Base-by-base conservation (phyloP, 2,329 filamentous ascomycete species). In the Fusarium euwallaceae region DNA sequence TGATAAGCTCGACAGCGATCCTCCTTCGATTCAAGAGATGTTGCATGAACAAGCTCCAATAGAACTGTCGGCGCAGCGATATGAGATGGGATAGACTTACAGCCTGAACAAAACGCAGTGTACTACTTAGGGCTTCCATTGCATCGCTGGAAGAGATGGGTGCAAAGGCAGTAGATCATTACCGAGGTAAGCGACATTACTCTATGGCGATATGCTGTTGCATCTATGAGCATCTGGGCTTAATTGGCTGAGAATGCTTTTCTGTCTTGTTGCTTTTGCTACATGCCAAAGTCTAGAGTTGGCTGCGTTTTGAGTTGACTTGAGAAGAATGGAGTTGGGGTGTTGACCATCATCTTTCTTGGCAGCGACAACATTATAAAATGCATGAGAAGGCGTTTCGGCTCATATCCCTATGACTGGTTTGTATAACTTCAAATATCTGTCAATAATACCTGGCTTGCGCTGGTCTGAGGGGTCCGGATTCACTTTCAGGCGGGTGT, bases 21-120 rank as follows among this genome's bases (percentile, higher is more conserved):
- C 39, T 3, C 29, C 41, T 20, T 61, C 20, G 11, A 37, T 29
- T 16, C 61, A 39, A 24, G 61, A 71, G 39, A 41, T 61, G 61
- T 32, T 53, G 34, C 66, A 70, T 32, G 69, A 66, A 14, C 53
- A 55, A 2, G 27, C 43, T 6, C 60, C 48, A 12, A 14, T 37
- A 5, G 65, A 74, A 17, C 12, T 74, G 1, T 16, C 61, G 1
- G 59, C 37, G 16, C 27, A 62, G 5, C 29, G 72, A 24, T 58
- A 74, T 20, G 72, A 74, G 6, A 4, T 74, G 5, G 58, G 48
- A 0, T 74, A 72, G 29, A 10, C 29, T 32, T 32, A 9, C 29
- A 10, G 29, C 29, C 29, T 4, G 29, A 1, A 11, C 1, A 32
- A 32, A 11, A 32, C 29, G 29, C 1, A 32, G 29, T 10, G 29